Percentiles rank a stretch among this genome's conserved stretches.
phyloP scores from a whole-genome alignment of 345 rosid species.

The Sapria himalayana region DNA sequence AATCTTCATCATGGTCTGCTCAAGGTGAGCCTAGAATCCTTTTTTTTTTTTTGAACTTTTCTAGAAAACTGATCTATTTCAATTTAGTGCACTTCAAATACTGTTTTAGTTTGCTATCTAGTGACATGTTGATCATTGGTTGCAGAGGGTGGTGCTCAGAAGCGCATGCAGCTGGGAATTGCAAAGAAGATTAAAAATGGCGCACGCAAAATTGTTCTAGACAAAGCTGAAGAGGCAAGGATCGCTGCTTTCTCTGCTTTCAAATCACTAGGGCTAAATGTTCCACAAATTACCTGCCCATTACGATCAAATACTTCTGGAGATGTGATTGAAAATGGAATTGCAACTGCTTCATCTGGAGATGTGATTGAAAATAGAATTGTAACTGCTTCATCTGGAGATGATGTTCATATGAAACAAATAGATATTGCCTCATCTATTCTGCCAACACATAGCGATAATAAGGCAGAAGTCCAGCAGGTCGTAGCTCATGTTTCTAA shows the following conservation, averaged over 20 bases:
- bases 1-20: conserved; percentile 58
- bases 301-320: conserved; percentile 15
- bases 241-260: conserved; percentile 79
- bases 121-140: conserved; percentile 7
- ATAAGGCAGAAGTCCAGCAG: conserved; percentile 12
- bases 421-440: conserved; percentile 13
- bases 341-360: conserved; percentile 11
- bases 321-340: conserved; percentile 16
- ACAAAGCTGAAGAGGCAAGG: conserved; percentile 95
- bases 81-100: not conserved
- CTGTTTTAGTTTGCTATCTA: conserved; percentile 1
- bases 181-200: conserved; percentile 91
- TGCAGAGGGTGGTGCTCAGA: conserved; percentile 51
- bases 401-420: conserved; percentile 14
- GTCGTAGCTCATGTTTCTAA: conserved; percentile 10
- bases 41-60: conserved; percentile 1
- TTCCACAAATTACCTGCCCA: conserved; percentile 45
- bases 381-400: conserved; percentile 11
- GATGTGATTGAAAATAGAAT: conserved; percentile 14
- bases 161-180: conserved; percentile 54
- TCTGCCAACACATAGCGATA: conserved; percentile 13
- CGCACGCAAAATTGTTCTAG: conserved; percentile 87
- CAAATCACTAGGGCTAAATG: conserved; percentile 63
- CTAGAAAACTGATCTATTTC: conserved; percentile 1
- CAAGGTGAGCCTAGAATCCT: conserved; percentile 30